A percentile compares a stretch with the other conserved stretches of the same genome.
Evolutionary conservation across 2,329 filamentous ascomycete genomes (phyloP).

Genomic region (Penicillium concentricum): DNA sequence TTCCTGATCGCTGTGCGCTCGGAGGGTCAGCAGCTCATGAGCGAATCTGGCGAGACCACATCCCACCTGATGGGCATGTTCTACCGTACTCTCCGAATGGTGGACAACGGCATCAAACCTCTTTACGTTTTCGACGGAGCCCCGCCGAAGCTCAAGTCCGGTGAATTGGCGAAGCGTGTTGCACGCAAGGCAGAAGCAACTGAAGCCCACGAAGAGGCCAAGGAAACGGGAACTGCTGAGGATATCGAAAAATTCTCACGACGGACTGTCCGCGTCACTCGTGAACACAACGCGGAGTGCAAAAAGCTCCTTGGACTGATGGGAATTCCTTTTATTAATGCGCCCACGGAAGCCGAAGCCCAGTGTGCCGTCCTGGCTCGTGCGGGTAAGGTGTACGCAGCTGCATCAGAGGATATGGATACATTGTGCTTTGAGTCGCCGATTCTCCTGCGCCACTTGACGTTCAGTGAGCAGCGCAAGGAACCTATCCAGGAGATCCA

Average conservation of each 20-base stretch:
- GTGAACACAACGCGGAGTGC: constrained; percentile 94
- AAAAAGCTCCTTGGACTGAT: constrained; percentile 88
- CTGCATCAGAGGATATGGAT: constrained; percentile 98
- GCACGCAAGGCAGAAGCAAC: constrained; percentile 91
- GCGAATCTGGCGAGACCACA: constrained; percentile 91
- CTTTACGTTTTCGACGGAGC: constrained; percentile 97
- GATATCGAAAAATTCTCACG: constrained; percentile 98
- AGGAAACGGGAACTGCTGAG: constrained; percentile 93
- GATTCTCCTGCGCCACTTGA: constrained; percentile 86
- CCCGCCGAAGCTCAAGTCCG: constrained; percentile 94
- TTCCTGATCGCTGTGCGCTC: constrained; percentile 97
- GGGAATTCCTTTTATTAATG: constrained; percentile 93
- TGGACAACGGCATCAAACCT: constrained; percentile 98
- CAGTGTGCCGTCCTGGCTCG: constrained; percentile 89
- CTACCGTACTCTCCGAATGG: constrained; percentile 95
- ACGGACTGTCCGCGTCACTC: constrained; percentile 88
- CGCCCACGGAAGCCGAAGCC: constrained; percentile 94
- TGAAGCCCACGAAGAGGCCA: constrained; percentile 88
- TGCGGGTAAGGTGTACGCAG: constrained; percentile 93
- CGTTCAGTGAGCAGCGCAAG: constrained; percentile 95
- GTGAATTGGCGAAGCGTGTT: constrained; percentile 93
- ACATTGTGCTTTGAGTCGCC: constrained; percentile 93
- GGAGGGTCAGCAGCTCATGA: constrained; percentile 93
- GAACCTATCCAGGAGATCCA: constrained; percentile 96
- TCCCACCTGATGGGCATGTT: constrained; percentile 99